Percentiles rank a stretch among this genome's conserved stretches.
These are phyloP conservation scores for Coemansia sp. DNA, from an alignment of 192 early-diverging fungal species.

Conservation along the genomic window DNA sequence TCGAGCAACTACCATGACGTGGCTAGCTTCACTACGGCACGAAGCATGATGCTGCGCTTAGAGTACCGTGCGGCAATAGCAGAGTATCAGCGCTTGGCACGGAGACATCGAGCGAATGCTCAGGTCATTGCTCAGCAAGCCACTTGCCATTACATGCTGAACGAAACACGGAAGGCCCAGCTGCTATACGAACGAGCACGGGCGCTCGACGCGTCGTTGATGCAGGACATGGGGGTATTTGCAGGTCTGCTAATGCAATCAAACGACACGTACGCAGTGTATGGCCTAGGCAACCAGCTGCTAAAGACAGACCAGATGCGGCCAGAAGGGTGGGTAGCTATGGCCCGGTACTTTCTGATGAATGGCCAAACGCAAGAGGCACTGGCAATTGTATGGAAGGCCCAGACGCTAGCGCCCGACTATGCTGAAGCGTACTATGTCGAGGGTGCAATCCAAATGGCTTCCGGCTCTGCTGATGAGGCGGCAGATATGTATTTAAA, in stretches of 20 bases:
- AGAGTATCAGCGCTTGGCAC: conserved; percentile 17
- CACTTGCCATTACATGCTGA: conserved; percentile 34
- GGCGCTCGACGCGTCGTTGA: conserved; percentile 15
- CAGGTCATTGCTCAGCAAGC: conserved; percentile 32
- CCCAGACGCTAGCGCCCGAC: conserved; percentile 33
- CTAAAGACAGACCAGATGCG: conserved; percentile 30
- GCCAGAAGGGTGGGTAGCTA: conserved; percentile 47
- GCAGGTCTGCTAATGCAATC: conserved; percentile 19
- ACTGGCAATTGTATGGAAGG: conserved; percentile 47
- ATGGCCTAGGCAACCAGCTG: conserved; percentile 32
- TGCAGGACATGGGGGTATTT: conserved; percentile 37
- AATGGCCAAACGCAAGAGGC: conserved; percentile 35
- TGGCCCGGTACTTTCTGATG: conserved; percentile 41
- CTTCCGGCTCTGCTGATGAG: conserved; percentile 17
- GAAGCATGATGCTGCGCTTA: conserved; percentile 20
- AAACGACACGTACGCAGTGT: conserved; percentile 23
- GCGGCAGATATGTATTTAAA: conserved; percentile 26
- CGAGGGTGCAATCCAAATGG: conserved; percentile 40
- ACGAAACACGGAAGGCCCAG: conserved; percentile 9
- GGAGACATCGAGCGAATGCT: conserved; percentile 22
- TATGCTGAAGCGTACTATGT: conserved; percentile 30
- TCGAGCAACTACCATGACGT: conserved; percentile 23
- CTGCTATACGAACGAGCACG: conserved; percentile 30
- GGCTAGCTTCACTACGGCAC: conserved; percentile 17
- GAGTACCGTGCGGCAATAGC: conserved; percentile 20